Percentiles rank a stretch among this genome's conserved stretches.
Evolutionary conservation across 129 eudicot species (phyloP).

Genomic region (carrot (Daucus carota)): DH1_v3.0 NC_030384.2:32056501-32057000

Average conservation of each 20-base stretch:
- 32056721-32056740: not conserved
- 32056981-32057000: conserved; percentile 68
- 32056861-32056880: conserved; percentile 83
- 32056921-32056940: conserved; percentile 97
- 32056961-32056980: conserved; percentile 49
- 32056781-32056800: conserved; percentile 65
- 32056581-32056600: not conserved
- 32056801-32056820: conserved; percentile 12
- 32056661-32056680: not conserved
- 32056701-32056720: not conserved
- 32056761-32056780: conserved; percentile 20
- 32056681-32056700: not conserved
- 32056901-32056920: conserved; percentile 96
- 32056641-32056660: not conserved
- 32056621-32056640: not conserved
- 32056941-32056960: conserved; percentile 67
- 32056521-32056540: not conserved
- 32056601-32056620: not conserved
- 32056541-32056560: not conserved
- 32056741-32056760: not conserved
- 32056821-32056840: conserved; percentile 9
- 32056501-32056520: not conserved
- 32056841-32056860: conserved; percentile 61
- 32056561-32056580: not conserved
- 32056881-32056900: conserved; percentile 79